Conservation (phyloP, 495 filamentous ascomycete genomes). For the Jackrogersella minutella region DNA sequence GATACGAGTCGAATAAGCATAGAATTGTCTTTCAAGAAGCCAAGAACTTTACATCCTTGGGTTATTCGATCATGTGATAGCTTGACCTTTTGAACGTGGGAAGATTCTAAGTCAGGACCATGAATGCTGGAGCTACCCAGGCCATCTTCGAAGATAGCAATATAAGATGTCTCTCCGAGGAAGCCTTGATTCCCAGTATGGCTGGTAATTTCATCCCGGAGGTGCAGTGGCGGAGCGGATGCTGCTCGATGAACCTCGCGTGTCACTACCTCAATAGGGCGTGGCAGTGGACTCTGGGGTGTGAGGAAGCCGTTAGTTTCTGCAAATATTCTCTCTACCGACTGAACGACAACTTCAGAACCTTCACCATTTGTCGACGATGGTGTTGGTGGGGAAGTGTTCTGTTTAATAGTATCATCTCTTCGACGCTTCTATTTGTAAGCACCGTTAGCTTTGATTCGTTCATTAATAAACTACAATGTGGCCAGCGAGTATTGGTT, state of each 20-base stretch:
- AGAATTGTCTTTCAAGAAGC: conserved; percentile 40
- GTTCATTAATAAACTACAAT: background rate
- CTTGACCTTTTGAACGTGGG: conserved; percentile 31
- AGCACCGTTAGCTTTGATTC: conserved; percentile 4
- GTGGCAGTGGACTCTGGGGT: conserved; percentile 3
- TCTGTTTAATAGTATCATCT: background rate
- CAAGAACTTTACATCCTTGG: conserved; percentile 41
- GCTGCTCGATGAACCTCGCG: conserved; percentile 41
- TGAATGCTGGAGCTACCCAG: conserved; percentile 31
- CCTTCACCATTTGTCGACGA: conserved; percentile 13
- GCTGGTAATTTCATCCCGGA: conserved; percentile 23
- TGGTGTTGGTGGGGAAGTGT: conserved; percentile 16
- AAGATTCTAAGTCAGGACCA: conserved; percentile 23
- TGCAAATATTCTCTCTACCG: conserved; percentile 15
- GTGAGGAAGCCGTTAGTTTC: background rate
- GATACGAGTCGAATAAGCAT: conserved; percentile 38
- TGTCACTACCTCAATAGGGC: conserved; percentile 18
- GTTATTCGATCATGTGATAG: conserved; percentile 42
- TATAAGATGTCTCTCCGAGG: conserved; percentile 41
- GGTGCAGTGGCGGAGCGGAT: conserved; percentile 43
- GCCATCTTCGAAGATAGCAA: conserved; percentile 44
- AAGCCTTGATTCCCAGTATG: conserved; percentile 34
- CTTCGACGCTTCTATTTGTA: conserved; percentile 15
- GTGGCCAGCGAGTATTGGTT: background rate
- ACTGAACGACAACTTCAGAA: conserved; percentile 9